These are phyloP conservation scores for Globisporangium perplexum DNA, from an alignment of 352 stramenopile species.

Conservation along the genomic window DNA sequence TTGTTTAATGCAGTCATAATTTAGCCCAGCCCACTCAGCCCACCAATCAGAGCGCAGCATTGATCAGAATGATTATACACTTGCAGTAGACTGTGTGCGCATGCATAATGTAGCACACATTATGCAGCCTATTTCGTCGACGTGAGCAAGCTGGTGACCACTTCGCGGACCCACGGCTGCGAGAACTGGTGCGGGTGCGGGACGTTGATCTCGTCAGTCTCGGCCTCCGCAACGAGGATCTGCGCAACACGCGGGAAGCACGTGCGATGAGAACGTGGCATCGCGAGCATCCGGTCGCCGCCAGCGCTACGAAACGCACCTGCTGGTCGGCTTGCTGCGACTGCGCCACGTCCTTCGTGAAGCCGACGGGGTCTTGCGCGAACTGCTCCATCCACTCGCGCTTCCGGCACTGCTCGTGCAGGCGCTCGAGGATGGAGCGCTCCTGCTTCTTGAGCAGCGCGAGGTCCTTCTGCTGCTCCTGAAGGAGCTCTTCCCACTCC, in stretches of 20 bases:
- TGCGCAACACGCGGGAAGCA: conserved; percentile 6
- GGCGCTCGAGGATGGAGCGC: conserved; percentile 37
- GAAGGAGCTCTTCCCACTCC: conserved; percentile 58
- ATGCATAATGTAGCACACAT: too few species aligned
- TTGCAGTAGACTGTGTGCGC: too few species aligned
- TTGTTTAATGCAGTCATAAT: too few species aligned
- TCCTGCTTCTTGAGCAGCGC: conserved; percentile 55
- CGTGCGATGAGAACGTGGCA: neutral
- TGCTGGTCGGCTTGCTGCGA: conserved; percentile 59
- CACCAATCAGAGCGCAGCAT: too few species aligned
- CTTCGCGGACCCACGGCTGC: conserved; percentile 65
- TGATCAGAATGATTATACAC: too few species aligned
- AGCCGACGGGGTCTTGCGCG: conserved; percentile 51
- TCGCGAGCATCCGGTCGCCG: neutral
- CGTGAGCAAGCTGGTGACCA: conserved; percentile 30
- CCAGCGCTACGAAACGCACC: conserved; percentile 18
- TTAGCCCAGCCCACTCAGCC: too few species aligned
- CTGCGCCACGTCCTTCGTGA: conserved; percentile 48
- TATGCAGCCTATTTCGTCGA: conserved; percentile 6
- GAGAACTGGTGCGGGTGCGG: conserved; percentile 56
- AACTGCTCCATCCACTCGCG: conserved; percentile 73
- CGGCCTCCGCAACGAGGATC: conserved; percentile 51
- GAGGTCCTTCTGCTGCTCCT: conserved; percentile 62
- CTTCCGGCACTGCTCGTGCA: conserved; percentile 43
- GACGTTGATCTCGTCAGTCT: conserved; percentile 56